Evolutionary conservation across 148 eudicot species (phyloP).

Genomic region (Gaultheria prostrata): DNA sequence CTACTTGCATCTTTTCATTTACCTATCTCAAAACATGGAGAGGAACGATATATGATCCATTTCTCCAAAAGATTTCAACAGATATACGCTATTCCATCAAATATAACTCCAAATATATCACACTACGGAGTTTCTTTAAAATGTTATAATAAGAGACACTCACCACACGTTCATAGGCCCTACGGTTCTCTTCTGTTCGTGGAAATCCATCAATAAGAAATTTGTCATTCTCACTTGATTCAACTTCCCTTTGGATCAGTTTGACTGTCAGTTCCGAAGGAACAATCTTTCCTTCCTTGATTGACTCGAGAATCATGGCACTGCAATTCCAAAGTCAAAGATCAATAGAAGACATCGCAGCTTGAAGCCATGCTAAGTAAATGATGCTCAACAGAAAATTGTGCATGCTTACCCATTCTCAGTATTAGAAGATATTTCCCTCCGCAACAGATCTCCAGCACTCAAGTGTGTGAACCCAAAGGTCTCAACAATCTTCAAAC

Average conservation of each 20-base stretch:
- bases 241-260: slow-evolving; percentile 70
- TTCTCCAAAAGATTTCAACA: neutral
- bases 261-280: slow-evolving; percentile 90
- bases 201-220: slow-evolving; percentile 96
- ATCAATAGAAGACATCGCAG: slow-evolving; percentile 19
- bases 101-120: neutral
- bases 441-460: slow-evolving; percentile 87
- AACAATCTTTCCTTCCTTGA: slow-evolving; percentile 86
- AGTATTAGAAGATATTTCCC: slow-evolving; percentile 64
- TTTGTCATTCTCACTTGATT: slow-evolving; percentile 52
- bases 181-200: slow-evolving; percentile 82
- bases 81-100: neutral
- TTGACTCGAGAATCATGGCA: slow-evolving; percentile 68
- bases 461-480: slow-evolving; percentile 88
- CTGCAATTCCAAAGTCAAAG: slow-evolving; percentile 43
- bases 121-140: neutral
- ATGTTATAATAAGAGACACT: slow-evolving; percentile 28
- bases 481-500: slow-evolving; percentile 67
- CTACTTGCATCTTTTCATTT: neutral
- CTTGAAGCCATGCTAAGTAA: neutral
- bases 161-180: slow-evolving; percentile 78
- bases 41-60: no score
- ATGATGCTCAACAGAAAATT: slow-evolving; percentile 19
- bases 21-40: neutral
- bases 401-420: slow-evolving; percentile 53